These are phyloP conservation scores for Kodamaea sp. DNA, from an alignment of 1,139 yeast species.

Conservation along the genomic window DNA sequence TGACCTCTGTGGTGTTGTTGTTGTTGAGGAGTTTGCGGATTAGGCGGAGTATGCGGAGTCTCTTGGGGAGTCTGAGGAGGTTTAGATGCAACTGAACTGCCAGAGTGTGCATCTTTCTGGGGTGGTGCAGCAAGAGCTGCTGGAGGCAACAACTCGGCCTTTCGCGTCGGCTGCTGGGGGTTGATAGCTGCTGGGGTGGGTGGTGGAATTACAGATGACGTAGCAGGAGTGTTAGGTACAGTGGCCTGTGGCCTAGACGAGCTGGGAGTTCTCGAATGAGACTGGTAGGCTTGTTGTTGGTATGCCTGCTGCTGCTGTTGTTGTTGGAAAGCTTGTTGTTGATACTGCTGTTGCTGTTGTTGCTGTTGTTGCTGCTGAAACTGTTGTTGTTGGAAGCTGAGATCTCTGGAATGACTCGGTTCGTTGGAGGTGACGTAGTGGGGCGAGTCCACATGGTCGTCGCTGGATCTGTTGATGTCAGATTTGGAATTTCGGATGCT, in stretches of 20 bases:
- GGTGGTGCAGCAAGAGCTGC: conserved; percentile 25
- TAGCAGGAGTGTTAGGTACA: not conserved
- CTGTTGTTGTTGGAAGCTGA: conserved; percentile 18
- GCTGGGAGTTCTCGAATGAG: conserved; percentile 17
- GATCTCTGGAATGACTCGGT: conserved; percentile 22
- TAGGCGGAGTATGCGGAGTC: conserved; percentile 8
- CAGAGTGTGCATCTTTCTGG: conserved; percentile 3
- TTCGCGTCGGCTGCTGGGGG: conserved; percentile 13
- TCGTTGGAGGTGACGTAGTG: conserved; percentile 15
- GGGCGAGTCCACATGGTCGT: conserved; percentile 17
- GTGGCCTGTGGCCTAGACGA: conserved; percentile 7
- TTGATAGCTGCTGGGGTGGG: conserved; percentile 10
- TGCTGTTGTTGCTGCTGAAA: conserved; percentile 9
- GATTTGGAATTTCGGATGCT: conserved; percentile 27
- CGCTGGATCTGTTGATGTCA: conserved; percentile 14
- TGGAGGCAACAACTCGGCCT: conserved; percentile 26
- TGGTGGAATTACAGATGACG: not conserved
- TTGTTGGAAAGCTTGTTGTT: conserved; percentile 9
- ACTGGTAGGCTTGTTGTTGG: conserved; percentile 17
- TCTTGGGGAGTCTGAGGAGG: conserved; percentile 3
- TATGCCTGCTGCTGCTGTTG: conserved; percentile 12
- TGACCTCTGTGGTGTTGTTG: conserved; percentile 15
- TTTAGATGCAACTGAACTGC: conserved; percentile 2
- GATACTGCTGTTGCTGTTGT: conserved; percentile 9
- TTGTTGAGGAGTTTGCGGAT: conserved; percentile 9